Percentiles rank a stretch among this genome's conserved stretches.
Conservation (phyloP, 2,329 filamentous ascomycete genomes). For the Allantophomopsis cytisporea region DNA sequence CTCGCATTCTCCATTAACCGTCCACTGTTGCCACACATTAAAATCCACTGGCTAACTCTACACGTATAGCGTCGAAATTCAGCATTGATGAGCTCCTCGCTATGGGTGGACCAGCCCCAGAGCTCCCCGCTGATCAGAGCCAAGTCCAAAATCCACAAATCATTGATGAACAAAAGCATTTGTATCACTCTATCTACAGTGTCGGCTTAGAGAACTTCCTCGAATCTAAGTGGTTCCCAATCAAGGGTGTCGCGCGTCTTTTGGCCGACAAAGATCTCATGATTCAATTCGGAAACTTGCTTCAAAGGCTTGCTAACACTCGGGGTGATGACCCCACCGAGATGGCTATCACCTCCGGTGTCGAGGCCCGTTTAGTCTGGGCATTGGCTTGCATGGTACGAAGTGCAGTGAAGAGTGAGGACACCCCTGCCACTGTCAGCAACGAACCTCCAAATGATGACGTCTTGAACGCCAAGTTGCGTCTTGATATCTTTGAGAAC, state of each 20-base stretch:
- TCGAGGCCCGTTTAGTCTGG: conserved; percentile 49
- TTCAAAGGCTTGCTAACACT: conserved; percentile 37
- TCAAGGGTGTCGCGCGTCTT: conserved; percentile 25
- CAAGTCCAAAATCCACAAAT: conserved; percentile 21
- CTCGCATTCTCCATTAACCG: conserved; percentile 24
- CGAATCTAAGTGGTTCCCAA: conserved; percentile 72
- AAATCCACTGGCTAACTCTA: conserved; percentile 28
- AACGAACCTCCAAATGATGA: conserved; percentile 37
- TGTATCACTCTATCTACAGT: conserved; percentile 68
- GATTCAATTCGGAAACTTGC: conserved; percentile 52
- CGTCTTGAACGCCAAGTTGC: conserved; percentile 47
- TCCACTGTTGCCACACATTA: conserved; percentile 15
- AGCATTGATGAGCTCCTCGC: conserved; percentile 61
- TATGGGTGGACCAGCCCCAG: conserved; percentile 43
- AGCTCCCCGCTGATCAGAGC: conserved; percentile 37
- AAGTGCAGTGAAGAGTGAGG: conserved; percentile 14
- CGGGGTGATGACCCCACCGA: conserved; percentile 34
- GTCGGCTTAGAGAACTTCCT: conserved; percentile 62
- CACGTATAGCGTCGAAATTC: conserved; percentile 44
- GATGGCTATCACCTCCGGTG: conserved; percentile 36
- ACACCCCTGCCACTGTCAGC: conserved; percentile 17
- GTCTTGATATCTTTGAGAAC: conserved; percentile 63
- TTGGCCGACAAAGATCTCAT: conserved; percentile 43
- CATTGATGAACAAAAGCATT: conserved; percentile 48
- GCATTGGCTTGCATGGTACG: conserved; percentile 33